Percentiles rank a stretch among this genome's conserved stretches.
Conservation (phyloP, 345 rosid genomes). For the Pistacia integerrima region DNA sequence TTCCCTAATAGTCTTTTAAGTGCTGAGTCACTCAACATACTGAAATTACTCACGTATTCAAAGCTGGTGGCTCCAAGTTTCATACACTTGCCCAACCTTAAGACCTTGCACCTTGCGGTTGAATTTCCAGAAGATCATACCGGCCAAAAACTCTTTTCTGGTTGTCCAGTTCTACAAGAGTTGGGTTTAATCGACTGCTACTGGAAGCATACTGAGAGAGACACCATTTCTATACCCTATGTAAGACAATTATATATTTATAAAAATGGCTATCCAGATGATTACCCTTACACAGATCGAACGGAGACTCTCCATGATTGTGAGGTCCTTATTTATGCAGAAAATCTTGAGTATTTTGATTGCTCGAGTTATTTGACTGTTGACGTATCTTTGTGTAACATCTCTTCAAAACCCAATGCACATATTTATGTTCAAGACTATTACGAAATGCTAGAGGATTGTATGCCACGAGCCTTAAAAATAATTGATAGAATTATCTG, state of each 20-base stretch:
- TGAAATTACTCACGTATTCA: neutral
- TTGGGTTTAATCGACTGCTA: neutral
- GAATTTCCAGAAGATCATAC: neutral
- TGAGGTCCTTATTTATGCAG: too few relatives aligned
- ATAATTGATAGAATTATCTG: too few relatives aligned
- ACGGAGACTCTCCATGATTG: too few relatives aligned
- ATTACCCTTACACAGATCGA: too few relatives aligned
- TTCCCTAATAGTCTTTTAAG: neutral
- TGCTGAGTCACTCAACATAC: neutral
- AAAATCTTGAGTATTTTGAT: too few relatives aligned
- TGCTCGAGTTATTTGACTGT: too few relatives aligned
- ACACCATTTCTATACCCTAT: neutral
- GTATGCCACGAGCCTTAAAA: too few relatives aligned
- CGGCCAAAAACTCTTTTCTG: neutral
- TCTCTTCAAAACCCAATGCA: too few relatives aligned
- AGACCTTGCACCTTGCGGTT: neutral
- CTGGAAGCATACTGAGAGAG: neutral
- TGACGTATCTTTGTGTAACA: too few relatives aligned
- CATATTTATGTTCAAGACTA: too few relatives aligned
- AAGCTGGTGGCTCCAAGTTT: neutral
- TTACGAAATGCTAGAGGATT: too few relatives aligned
- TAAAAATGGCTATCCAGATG: too few relatives aligned
- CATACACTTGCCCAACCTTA: neutral
- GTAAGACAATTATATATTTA: neutral
- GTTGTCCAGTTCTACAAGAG: neutral